Evolutionary conservation across 1,284 basidiomycete species (phyloP).

Genomic region (Phylloboletellus chloephorus): DNA sequence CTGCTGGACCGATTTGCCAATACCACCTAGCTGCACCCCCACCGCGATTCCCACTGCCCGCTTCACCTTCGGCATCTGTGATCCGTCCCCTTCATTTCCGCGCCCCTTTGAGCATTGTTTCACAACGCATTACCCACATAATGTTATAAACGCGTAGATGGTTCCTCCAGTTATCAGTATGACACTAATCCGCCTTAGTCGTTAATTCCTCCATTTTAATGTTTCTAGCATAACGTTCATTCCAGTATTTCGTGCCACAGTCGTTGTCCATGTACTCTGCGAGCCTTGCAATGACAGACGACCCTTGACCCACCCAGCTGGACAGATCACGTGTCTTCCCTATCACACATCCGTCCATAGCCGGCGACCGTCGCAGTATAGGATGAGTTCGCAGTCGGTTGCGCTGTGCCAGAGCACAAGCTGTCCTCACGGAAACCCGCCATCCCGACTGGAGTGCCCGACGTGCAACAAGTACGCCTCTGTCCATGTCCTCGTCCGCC

Average conservation of each 20-base stretch:
- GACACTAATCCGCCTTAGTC: constrained; percentile 33
- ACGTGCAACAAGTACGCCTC: constrained; percentile 70
- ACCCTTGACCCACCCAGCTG: constrained; percentile 27
- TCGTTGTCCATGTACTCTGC: constrained; percentile 9
- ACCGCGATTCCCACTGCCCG: constrained; percentile 10
- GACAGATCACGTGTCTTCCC: constrained; percentile 19
- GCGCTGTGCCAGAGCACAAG: constrained; percentile 61
- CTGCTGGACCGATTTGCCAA: constrained; percentile 17
- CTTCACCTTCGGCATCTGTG: constrained; percentile 22
- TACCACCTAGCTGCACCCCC: constrained; percentile 15
- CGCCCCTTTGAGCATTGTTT: constrained; percentile 28
- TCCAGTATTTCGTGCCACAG: constrained; percentile 18
- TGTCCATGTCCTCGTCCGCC: constrained; percentile 4
- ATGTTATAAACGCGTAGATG: constrained; percentile 32
- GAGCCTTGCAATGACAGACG: constrained; percentile 5
- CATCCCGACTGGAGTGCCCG: constrained; percentile 74
- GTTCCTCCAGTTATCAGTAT: constrained; percentile 29
- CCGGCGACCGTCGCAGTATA: too few relatives aligned
- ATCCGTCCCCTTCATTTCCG: constrained; percentile 23
- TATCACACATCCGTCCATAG: too few relatives aligned
- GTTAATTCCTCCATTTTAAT: constrained; percentile 31
- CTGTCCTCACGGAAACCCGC: constrained; percentile 71
- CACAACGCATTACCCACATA: constrained; percentile 31
- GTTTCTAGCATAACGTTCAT: constrained; percentile 24
- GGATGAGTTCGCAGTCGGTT: constrained; percentile 30